Base-by-base conservation (phyloP, 179 eudicot species). In the Actinidia chinensis region DNA sequence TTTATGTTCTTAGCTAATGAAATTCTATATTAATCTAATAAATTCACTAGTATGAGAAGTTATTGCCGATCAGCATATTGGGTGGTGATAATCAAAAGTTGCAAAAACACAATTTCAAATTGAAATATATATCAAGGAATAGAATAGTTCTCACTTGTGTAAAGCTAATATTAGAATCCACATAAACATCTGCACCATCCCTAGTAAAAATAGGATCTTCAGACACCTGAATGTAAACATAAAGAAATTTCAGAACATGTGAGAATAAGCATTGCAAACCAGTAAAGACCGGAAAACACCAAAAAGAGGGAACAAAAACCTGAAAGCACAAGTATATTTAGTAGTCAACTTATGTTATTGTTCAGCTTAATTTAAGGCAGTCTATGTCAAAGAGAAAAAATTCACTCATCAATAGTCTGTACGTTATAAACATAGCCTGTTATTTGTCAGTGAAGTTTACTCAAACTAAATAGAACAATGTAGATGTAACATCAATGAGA, bases 101-200 rank as follows among this genome's bases (percentile, higher is more conserved):
- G 18, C 20, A 66, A 28, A 43, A 5, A 8, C 20, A 14, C 18
- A 69, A 22, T 20, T 15, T 43, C 33, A 52, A 33, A 48, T 63
- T 23, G 12, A 64, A 25, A 17, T 47, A 65, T 60, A 36, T 18
- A 43, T 5, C 40, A 74, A 58, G 67, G 54, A 74, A 58, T 40
- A 58, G 48, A 42, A 12, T 51, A 33, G 50, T 73, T 72, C 87
- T 80, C 81, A 92, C 98, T 87, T 91, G 91, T 25, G 90, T 88
- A 71, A 93, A 89, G 85, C 91, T 87, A 80, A 93, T 89, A 81
- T 79, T 86, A 71, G 88, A 84, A 74, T 92, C 94, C 67, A 92
- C 93, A 81, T 85, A 87, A 54, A 94, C 66, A 86, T 94, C 97
- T 81, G 90, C 87, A 69, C 95, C 98, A 73, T 85, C 87, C 83